Evolutionary conservation across 495 filamentous ascomycete genomes (phyloP), one percentile per base, ranked within the genome.

Genomic region (Penicillium nucicola): DNA sequence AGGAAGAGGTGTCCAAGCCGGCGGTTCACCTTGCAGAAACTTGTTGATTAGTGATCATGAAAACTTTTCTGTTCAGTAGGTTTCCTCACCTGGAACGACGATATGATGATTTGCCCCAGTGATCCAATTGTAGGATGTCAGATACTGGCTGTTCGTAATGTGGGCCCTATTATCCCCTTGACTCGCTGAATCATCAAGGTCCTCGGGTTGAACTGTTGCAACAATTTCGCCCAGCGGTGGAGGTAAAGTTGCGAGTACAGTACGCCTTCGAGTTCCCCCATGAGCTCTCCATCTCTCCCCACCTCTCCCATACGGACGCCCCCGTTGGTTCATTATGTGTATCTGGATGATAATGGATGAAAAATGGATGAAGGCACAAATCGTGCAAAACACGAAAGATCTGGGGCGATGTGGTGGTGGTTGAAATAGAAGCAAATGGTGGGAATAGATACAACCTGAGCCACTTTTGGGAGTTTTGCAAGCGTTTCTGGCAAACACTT

Each of bases 81-180:
- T n/a, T n/a, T n/a, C n/a, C n/a, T n/a, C n/a, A n/a, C n/a, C n/a
- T 61, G 82, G 81, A 35, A 82, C 61, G 15, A 82, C 55, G 25
- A 84, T 80, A 2, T 59, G 70, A 18, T 68, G 66, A 14, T 52
- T 25, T 14, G 43, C 52, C 35, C 57, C 42, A 22, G 77, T 65
- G 4, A 78, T 39, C 70, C 79, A 79, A 42, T 77, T 85, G 66
- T 81, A 86, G 9, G 80, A 82, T 11, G 77, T 72, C 17, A 80
- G 53, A 56, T 55, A 56, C 15, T 52, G 22, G 11, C 37, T 55
- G 7, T 64, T 45, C 3, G 40, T 65, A 32, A 72, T 72, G 33
- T 39, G 19, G 37, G 46, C 9, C 11, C 18, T 23, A 7, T 44
- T 13, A 37, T 41, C 11, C 2, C 12, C 13, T 34, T 48, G 38